Conservation (phyloP, 441 rosid genomes). For the Erodium moschatum region DNA sequence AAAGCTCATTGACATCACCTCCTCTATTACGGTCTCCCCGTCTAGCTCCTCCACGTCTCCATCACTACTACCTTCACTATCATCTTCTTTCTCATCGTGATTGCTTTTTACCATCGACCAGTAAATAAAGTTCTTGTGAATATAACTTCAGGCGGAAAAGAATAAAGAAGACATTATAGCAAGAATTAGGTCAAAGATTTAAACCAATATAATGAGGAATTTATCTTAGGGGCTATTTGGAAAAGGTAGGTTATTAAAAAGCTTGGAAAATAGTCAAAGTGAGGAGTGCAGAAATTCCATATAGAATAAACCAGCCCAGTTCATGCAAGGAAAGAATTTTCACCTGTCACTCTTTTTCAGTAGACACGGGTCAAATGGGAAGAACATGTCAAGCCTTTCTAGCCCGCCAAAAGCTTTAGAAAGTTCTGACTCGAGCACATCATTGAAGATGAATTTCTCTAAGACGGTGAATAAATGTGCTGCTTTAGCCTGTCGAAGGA, state of each 20-base stretch:
- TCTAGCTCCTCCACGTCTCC: constrained; percentile 40
- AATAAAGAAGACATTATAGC: neutral
- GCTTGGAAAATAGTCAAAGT: neutral
- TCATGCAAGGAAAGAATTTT: neutral
- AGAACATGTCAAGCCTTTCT: constrained; percentile 81
- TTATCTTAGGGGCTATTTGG: too few relatives aligned
- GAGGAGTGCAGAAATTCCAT: neutral
- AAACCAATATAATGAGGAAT: neutral
- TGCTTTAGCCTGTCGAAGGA: constrained; percentile 75
- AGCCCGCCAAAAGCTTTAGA: constrained; percentile 69
- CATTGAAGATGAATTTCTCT: constrained; percentile 38
- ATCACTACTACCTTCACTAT: constrained; percentile 26
- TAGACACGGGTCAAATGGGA: constrained; percentile 88
- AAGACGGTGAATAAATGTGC: constrained; percentile 48
- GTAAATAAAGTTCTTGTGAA: constrained; percentile 47
- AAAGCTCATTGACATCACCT: constrained; percentile 29
- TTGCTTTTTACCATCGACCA: constrained; percentile 59
- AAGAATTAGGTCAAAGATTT: neutral
- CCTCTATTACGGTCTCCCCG: constrained; percentile 27
- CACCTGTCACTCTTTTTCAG: constrained; percentile 62
- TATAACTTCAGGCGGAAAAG: constrained; percentile 27
- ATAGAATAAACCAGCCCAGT: neutral
- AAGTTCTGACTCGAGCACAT: constrained; percentile 48
- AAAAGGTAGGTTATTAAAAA: constrained; percentile 9
- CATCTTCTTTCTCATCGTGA: constrained; percentile 28